Conservation (phyloP, 805 yeast genomes). For the Clavispora santaluciae region DNA sequence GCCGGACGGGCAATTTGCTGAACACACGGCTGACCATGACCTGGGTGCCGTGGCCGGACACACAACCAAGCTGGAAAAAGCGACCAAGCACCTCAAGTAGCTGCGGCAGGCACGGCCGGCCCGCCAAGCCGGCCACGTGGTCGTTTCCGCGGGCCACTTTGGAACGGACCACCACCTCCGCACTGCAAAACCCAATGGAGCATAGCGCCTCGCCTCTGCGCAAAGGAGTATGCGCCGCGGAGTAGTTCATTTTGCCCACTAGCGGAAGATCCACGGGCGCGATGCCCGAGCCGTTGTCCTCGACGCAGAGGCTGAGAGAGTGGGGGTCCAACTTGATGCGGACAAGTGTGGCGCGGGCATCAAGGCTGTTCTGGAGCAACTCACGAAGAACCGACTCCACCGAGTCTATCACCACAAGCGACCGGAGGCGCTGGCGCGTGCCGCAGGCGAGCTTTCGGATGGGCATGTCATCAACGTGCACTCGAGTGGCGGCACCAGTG, state of each 20-base stretch:
- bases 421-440: slow-evolving; percentile 11
- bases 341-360: slow-evolving; percentile 43
- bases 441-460: background rate
- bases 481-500: too few species aligned
- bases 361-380: slow-evolving; percentile 51
- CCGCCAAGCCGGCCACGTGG: background rate
- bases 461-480: background rate
- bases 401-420: slow-evolving; percentile 34
- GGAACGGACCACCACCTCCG: background rate
- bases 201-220: slow-evolving; percentile 11
- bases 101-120: background rate
- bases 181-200: slow-evolving; percentile 3
- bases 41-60: background rate
- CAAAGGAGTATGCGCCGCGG: slow-evolving; percentile 6
- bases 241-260: slow-evolving; percentile 42
- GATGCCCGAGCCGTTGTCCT: slow-evolving; percentile 76
- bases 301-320: slow-evolving; percentile 35
- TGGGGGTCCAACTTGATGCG: slow-evolving; percentile 29
- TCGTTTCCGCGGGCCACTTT: background rate
- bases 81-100: background rate
- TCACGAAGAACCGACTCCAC: slow-evolving; percentile 43
- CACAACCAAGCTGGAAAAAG: background rate
- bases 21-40: background rate
- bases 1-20: background rate
- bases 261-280: slow-evolving; percentile 38